Conservation (phyloP, 352 stramenopile species). For the Globisporangium orthogonon region DNA sequence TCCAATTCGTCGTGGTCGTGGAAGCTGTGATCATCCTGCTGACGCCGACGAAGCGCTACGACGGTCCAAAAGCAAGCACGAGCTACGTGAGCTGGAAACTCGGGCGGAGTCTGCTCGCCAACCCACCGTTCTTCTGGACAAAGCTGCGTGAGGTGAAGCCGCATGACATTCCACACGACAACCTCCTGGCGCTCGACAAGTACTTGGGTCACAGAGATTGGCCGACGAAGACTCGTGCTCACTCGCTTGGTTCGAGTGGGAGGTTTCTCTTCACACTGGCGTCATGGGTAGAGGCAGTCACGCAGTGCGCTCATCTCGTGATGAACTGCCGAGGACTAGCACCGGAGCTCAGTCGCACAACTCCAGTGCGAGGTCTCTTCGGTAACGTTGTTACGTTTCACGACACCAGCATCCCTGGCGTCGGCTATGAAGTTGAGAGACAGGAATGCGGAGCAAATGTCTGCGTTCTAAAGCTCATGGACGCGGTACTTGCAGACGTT, state of each 20-base stretch:
- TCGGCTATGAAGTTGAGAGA: slow-evolving; percentile 2
- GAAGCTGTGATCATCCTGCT: slow-evolving; percentile 76
- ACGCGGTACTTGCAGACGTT: slow-evolving; percentile 55
- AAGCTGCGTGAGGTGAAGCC: slow-evolving; percentile 44
- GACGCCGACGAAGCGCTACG: slow-evolving; percentile 61
- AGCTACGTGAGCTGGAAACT: slow-evolving; percentile 71
- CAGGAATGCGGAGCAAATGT: slow-evolving; percentile 16
- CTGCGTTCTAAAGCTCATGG: slow-evolving; percentile 41
- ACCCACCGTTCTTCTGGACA: slow-evolving; percentile 32
- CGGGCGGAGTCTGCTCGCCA: slow-evolving; percentile 40
- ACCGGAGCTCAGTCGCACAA: slow-evolving; percentile 38
- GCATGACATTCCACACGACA: slow-evolving; percentile 36
- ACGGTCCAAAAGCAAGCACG: slow-evolving; percentile 30
- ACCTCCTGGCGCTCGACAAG: slow-evolving; percentile 41
- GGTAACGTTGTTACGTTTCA: slow-evolving; percentile 49
- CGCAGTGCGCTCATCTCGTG: slow-evolving; percentile 33
- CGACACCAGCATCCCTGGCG: slow-evolving; percentile 15
- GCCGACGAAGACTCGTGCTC: slow-evolving; percentile 25
- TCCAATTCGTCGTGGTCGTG: slow-evolving; percentile 60
- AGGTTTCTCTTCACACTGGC: slow-evolving; percentile 41
- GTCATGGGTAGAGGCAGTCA: slow-evolving; percentile 43
- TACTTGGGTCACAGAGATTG: slow-evolving; percentile 53
- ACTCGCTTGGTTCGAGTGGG: slow-evolving; percentile 19
- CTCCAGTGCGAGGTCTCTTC: slow-evolving; percentile 54
- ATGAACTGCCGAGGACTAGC: slow-evolving; percentile 36